Evolutionary conservation across 345 rosid genomes (phyloP).

Genomic region (Pistacia atlantica): DNA sequence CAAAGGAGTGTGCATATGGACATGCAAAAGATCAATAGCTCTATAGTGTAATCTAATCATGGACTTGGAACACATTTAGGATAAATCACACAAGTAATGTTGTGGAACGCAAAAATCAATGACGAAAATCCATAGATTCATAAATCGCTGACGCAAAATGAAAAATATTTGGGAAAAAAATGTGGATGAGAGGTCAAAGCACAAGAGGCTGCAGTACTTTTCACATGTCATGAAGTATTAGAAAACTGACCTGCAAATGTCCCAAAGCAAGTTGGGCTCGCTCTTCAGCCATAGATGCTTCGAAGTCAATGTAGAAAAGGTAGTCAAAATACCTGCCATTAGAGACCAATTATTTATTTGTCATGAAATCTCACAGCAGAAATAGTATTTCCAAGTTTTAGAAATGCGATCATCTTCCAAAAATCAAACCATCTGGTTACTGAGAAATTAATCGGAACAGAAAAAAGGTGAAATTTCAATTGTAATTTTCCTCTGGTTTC

Average conservation of each 20-base stretch:
- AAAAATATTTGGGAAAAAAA: neutral
- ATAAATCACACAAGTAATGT: neutral
- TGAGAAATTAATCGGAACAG: neutral
- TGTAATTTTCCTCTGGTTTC: neutral
- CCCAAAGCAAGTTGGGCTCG: slow-evolving; percentile 80
- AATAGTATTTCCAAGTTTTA: neutral
- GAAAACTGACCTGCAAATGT: slow-evolving; percentile 70
- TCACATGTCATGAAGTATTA: neutral
- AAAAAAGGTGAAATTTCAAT: neutral
- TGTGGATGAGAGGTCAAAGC: neutral
- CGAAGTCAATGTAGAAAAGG: slow-evolving; percentile 85
- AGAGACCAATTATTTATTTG: slow-evolving; percentile 13
- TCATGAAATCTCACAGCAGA: neutral
- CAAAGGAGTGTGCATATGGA: neutral
- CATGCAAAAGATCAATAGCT: too few relatives aligned
- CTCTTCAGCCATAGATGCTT: slow-evolving; percentile 93
- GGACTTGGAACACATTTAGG: neutral
- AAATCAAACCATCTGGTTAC: neutral
- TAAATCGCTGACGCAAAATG: neutral
- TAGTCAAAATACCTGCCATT: slow-evolving; percentile 83
- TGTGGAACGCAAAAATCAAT: neutral
- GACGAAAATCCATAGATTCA: neutral
- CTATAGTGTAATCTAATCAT: neutral
- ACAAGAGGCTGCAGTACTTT: neutral
- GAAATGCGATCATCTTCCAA: neutral